Evolutionary conservation across 1,139 yeast genomes (phyloP).

Genomic region (Taphrina confusa): DNA sequence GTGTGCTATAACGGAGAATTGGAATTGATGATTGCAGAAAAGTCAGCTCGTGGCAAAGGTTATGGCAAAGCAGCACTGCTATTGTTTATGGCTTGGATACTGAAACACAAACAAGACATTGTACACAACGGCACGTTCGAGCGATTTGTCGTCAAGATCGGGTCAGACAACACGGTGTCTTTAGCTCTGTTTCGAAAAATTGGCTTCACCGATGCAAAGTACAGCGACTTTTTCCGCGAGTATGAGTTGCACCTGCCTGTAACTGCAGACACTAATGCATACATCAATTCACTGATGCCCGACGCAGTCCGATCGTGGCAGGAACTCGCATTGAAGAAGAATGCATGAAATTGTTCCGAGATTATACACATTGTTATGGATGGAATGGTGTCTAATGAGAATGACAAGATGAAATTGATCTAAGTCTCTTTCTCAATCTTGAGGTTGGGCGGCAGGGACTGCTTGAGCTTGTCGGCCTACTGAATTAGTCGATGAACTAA

Average conservation of each 20-base stretch:
- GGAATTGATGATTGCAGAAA: slow-evolving; percentile 37
- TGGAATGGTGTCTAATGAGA: background rate
- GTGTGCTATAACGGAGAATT: slow-evolving; percentile 29
- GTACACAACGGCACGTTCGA: background rate
- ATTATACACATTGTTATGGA: too few species aligned
- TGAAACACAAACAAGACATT: background rate
- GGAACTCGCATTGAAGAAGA: too few species aligned
- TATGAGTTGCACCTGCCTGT: slow-evolving; percentile 54
- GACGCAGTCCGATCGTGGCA: background rate
- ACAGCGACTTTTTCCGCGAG: slow-evolving; percentile 24
- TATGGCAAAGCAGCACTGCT: slow-evolving; percentile 29
- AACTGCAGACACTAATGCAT: background rate
- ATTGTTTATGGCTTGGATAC: slow-evolving; percentile 30
- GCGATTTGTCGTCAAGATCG: slow-evolving; percentile 27
- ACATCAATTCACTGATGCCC: slow-evolving; percentile 4
- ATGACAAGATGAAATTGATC: background rate
- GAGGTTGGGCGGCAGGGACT: slow-evolving; percentile 83
- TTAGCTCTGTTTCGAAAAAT: slow-evolving; percentile 19
- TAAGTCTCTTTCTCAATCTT: slow-evolving; percentile 30
- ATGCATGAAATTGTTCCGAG: background rate
- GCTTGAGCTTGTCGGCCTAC: slow-evolving; percentile 89
- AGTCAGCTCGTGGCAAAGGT: slow-evolving; percentile 26
- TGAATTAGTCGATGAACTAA: background rate
- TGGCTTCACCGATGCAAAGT: slow-evolving; percentile 24
- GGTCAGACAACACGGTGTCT: slow-evolving; percentile 24